Evolutionary conservation across 2,329 filamentous ascomycete genomes (phyloP), one percentile per base, ranked within the genome.

Genomic region (Ophiosphaerella korrae): DNA sequence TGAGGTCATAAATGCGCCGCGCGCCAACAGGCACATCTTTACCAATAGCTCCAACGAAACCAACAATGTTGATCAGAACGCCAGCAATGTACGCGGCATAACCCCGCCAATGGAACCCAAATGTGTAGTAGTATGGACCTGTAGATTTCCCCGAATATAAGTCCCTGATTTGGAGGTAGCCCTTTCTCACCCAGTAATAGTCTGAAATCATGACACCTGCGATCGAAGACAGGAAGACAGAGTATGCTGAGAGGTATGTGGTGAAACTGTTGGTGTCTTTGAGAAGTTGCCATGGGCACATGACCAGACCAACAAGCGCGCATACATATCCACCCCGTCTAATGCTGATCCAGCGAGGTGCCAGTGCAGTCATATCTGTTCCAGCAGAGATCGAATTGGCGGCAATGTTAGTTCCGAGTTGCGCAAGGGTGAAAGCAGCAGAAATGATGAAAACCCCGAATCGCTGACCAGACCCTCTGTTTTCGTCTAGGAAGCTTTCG

Each of bases 141-240:
- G 75, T 77, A 48, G 78, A 81, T 46, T 85, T 84, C 8, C 83
- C 88, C 44, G 88, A 87, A 78, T 96, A 97, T 0, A 97, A 82
- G 48, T 90, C 86, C 64, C 84, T 86, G 59, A 93, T 79, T 58
- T 92, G 84, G 2, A 94, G 79, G 70, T 92, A 96, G 5, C 92
- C 92, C 51, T 83, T 86, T 50, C 92, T 88, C 5, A 96, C 89
- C 48, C 88, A 55, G 74, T 95, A 97, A 78, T 97, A 97, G 74
- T 97, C 92, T 61, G 82, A 84, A 53, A 92, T 80, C 77, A 96
- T 94, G 57, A 96, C 90, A n/a, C 92, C 92, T 0, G 90, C 92
- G 56, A 97, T 95, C 37, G 89, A 91, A 52, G 89, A 92, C n/a
- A 97, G 82, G 76, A 97, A 97, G 49, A 97, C 91, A 3, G 89